Percentiles rank a stretch among this genome's conserved stretches.
Conservation (phyloP, 768 basidiomycete species). For the Agrocybe pediades region DNA sequence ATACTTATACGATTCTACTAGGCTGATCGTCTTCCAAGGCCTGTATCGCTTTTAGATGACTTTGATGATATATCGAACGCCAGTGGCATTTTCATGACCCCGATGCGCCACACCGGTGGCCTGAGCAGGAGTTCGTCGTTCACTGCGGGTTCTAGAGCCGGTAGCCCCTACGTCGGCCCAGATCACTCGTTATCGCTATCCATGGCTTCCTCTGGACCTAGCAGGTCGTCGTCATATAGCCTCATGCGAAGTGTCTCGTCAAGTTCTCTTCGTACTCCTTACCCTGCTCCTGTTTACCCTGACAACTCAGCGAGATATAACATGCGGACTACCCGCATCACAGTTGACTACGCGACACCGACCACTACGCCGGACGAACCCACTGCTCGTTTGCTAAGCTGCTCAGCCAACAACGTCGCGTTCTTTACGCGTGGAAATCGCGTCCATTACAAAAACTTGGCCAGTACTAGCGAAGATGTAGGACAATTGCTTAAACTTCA, state of each 20-base stretch:
- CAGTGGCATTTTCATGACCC: constrained; percentile 17
- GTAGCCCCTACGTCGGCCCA: constrained; percentile 5
- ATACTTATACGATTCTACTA: background rate
- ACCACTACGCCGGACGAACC: constrained; percentile 15
- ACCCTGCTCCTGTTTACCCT: constrained; percentile 20
- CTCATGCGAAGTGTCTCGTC: constrained; percentile 29
- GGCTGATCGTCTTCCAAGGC: constrained; percentile 11
- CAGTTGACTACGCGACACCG: constrained; percentile 26
- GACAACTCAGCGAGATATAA: constrained; percentile 27
- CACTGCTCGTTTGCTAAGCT: constrained; percentile 34
- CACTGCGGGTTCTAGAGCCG: constrained; percentile 16
- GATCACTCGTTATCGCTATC: background rate
- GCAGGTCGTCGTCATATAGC: background rate
- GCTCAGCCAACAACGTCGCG: constrained; percentile 44
- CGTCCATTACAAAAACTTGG: constrained; percentile 52
- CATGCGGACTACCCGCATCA: constrained; percentile 22
- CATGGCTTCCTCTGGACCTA: background rate
- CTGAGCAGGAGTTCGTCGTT: constrained; percentile 29
- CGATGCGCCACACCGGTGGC: constrained; percentile 16
- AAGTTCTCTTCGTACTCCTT: constrained; percentile 17
- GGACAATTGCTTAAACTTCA: constrained; percentile 52
- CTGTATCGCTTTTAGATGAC: constrained; percentile 1
- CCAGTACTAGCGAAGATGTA: constrained; percentile 38
- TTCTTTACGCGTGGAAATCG: constrained; percentile 58
- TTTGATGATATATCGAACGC: constrained; percentile 4